Evolutionary conservation across 139 green algal genomes (phyloP).

Genomic region (Chlorella sp.): DNA sequence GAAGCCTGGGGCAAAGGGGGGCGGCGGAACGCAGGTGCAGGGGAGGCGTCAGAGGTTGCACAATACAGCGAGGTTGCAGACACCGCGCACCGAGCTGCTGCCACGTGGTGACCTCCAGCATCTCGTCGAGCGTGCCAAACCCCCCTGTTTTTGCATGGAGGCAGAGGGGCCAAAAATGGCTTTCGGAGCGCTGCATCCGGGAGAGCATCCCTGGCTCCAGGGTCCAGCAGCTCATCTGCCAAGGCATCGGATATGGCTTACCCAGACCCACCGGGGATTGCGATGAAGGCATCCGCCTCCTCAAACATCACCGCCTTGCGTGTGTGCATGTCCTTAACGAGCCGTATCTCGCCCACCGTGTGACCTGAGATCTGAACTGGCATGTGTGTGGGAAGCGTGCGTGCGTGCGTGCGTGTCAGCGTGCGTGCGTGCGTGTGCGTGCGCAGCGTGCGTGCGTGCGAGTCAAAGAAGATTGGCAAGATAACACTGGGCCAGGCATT

Average conservation of each 20-base stretch:
- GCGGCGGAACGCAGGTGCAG: background rate
- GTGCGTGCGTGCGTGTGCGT: no score
- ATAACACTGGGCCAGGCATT: no score
- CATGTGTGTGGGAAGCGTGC: background rate
- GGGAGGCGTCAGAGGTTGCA: no score
- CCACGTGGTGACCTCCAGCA: slow-evolving; percentile 86
- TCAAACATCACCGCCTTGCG: slow-evolving; percentile 84
- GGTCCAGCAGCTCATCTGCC: no score
- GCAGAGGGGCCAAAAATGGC: no score
- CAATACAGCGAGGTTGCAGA: no score
- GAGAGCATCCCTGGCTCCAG: no score
- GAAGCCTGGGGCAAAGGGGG: slow-evolving; percentile 60
- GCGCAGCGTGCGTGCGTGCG: no score
- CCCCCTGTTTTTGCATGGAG: no score
- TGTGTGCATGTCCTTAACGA: slow-evolving; percentile 82
- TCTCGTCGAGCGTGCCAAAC: slow-evolving; percentile 85
- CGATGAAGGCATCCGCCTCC: slow-evolving; percentile 82
- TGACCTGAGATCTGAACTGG: slow-evolving; percentile 37
- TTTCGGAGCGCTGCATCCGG: no score
- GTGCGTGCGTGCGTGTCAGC: background rate
- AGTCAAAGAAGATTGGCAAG: no score
- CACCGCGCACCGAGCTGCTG: slow-evolving; percentile 60
- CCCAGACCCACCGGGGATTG: slow-evolving; percentile 72
- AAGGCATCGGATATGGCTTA: no score
- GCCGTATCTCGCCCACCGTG: slow-evolving; percentile 44